These are phyloP conservation scores for Cytospora chrysosperma DNA, from an alignment of 2,329 filamentous ascomycete species.

Conservation along the genomic window DNA sequence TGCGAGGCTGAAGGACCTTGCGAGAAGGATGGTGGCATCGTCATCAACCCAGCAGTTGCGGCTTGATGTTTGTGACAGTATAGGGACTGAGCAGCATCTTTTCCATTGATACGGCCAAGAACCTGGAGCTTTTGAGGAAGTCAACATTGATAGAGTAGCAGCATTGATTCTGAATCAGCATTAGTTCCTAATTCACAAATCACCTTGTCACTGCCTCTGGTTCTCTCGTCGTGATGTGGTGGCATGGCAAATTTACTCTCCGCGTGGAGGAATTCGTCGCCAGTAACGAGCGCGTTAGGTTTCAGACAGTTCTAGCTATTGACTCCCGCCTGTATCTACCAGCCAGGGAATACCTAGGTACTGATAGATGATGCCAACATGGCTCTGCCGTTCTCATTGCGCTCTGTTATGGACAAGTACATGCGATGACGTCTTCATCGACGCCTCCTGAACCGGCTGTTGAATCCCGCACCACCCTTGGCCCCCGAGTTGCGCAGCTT, in stretches of 20 bases:
- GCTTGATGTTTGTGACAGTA: neutral
- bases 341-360: neutral
- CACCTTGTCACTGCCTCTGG: neutral
- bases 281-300: neutral
- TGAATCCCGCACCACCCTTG: slow-evolving; percentile 59
- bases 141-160: slow-evolving; percentile 19
- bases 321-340: neutral
- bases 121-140: slow-evolving; percentile 1
- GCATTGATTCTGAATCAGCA: slow-evolving; percentile 11
- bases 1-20: neutral
- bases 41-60: neutral
- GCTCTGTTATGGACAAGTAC: neutral
- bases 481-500: slow-evolving; percentile 62
- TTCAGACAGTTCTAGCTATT: neutral
- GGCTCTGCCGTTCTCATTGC: neutral
- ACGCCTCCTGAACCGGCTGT: slow-evolving; percentile 58
- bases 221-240: neutral
- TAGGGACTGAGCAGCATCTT: neutral
- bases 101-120: slow-evolving; percentile 10
- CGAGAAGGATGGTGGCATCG: neutral
- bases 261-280: neutral
- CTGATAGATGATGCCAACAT: neutral
- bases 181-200: slow-evolving; percentile 1
- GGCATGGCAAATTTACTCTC: neutral
- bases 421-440: slow-evolving; percentile 29